phyloP scores from a whole-genome alignment of 169 alveolate species.

The Perkinsus chesapeaki region DNA sequence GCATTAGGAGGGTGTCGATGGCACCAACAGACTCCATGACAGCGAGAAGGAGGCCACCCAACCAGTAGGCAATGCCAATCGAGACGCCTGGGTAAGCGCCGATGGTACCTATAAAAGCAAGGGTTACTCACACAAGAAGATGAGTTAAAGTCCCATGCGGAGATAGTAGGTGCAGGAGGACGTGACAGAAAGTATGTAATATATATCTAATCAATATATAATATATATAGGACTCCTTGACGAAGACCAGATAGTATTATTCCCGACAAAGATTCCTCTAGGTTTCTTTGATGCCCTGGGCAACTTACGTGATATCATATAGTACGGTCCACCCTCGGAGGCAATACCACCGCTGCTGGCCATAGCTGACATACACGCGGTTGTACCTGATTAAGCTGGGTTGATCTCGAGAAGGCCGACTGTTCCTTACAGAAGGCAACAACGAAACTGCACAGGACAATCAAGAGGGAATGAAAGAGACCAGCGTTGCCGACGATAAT shows the following conservation, averaged over 20 bases:
- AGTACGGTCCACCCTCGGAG: constrained; percentile 37
- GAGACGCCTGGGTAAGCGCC: constrained; percentile 18
- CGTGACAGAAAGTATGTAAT: too few relatives aligned
- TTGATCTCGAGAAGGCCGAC: not conserved
- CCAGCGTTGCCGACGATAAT: constrained; percentile 33
- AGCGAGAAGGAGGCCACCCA: constrained; percentile 24
- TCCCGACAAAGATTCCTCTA: too few relatives aligned
- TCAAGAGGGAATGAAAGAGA: not conserved
- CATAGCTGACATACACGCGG: constrained; percentile 28
- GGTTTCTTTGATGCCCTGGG: constrained; percentile 17
- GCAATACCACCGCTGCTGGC: constrained; percentile 29
- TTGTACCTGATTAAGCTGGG: not conserved
- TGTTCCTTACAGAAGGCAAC: constrained; percentile 19
- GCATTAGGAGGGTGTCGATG: not conserved
- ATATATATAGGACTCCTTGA: too few relatives aligned
- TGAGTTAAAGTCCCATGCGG: too few relatives aligned
- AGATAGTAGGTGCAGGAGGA: too few relatives aligned
- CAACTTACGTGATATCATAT: constrained; percentile 28
- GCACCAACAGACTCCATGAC: constrained; percentile 29
- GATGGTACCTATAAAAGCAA: not conserved
- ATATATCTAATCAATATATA: too few relatives aligned
- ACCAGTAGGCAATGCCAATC: constrained; percentile 32
- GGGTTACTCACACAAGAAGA: too few relatives aligned
- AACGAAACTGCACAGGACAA: constrained; percentile 23
- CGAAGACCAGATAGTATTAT: too few relatives aligned